Evolutionary conservation across 345 rosid species (phyloP), one percentile per base, ranked within the genome.

Genomic region (Melastoma malabathricum): DNA sequence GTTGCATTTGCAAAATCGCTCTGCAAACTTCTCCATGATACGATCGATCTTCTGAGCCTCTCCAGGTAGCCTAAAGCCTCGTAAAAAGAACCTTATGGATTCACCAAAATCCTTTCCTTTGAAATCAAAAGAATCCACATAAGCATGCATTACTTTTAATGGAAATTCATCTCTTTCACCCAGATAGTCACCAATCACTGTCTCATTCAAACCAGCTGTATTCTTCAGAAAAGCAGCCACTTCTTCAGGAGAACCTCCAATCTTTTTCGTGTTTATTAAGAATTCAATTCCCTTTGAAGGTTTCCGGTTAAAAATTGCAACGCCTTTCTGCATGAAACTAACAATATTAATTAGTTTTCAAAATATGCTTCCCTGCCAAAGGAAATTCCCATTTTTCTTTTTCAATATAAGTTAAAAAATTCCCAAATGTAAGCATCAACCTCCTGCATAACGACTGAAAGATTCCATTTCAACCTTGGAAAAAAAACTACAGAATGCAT

Each of bases 21-120:
- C 98, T 38, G 96, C 98, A 73, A 86, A 90, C 79, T 90, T 86
- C 64, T 86, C 96, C 94, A 90, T 84, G 46, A 90, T 81, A 58
- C 94, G 92, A 68, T 86, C 96, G 75, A 90, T 86, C 75, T 90
- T 90, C 76, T 90, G 96, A n/a, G 98, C 94, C 72, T 90, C 98
- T 62, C 94, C 94, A 15, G 96, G 98, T 59, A 90, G 72, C 72
- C 86, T 82, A 60, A 90, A 90, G 58, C 96, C 96, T 19, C 77
- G 68, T 27, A 90, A 70, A 78, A 90, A 86, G 76, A 82, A 90
- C 79, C 96, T 84, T 75, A 86, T 75, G 15, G 94, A 77, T 66
- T 80, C 89, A 53, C 89, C 96, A 80, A 86, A 90, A 71, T 74
- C 75, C 77, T 76, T 84, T 44, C 61, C 81, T 70, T 82, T 77